These are phyloP conservation scores for Trichoderma koningiopsis DNA, from an alignment of 2,329 filamentous ascomycete species.

Conservation along the genomic window DNA sequence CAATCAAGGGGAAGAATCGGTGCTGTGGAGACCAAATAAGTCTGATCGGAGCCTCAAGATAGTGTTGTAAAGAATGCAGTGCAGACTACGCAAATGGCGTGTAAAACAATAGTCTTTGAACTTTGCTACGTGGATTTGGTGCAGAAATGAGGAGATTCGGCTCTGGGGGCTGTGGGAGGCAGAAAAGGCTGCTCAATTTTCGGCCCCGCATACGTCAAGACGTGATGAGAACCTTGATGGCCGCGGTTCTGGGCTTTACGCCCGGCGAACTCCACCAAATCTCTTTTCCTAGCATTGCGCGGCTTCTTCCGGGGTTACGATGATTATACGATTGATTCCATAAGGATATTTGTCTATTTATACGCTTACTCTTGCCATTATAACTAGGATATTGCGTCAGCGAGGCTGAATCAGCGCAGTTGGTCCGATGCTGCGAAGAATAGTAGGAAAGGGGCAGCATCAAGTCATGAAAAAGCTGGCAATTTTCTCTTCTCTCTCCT, in stretches of 20 bases:
- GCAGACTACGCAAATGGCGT: background rate
- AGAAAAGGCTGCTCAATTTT: constrained; percentile 10
- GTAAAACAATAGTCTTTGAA: background rate
- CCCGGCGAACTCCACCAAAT: constrained; percentile 6
- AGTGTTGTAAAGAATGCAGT: background rate
- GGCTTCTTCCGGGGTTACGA: background rate
- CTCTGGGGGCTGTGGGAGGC: background rate
- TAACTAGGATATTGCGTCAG: background rate
- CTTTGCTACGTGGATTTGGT: background rate
- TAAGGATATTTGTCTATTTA: background rate
- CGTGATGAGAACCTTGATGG: constrained; percentile 25
- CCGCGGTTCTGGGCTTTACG: background rate
- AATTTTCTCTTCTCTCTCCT: background rate
- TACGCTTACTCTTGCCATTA: background rate
- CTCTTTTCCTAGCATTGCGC: background rate
- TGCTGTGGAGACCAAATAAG: background rate
- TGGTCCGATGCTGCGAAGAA: background rate
- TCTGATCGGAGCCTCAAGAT: background rate
- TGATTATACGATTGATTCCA: background rate
- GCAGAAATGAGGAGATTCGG: background rate
- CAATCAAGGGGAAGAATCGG: background rate
- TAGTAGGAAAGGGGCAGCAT: background rate
- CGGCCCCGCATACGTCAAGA: constrained; percentile 21
- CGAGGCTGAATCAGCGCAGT: background rate
- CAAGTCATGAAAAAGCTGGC: background rate